phyloP scores from a whole-genome alignment of 148 eudicot species.

The Hydrangea macrophylla region DNA sequence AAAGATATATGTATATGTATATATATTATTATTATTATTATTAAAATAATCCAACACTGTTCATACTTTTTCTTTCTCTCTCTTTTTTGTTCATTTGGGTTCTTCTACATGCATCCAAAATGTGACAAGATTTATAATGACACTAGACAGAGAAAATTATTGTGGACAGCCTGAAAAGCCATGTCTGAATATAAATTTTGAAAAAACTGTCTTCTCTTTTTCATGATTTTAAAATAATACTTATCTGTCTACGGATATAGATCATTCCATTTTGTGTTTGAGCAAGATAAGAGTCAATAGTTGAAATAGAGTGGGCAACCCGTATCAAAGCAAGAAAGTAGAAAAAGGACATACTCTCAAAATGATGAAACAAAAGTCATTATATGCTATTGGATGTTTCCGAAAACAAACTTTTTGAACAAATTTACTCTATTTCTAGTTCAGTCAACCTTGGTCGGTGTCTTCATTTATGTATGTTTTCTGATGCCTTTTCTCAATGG shows the following conservation, averaged over 20 bases:
- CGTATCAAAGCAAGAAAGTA: no score
- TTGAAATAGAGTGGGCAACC: no score
- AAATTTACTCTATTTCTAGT: not conserved
- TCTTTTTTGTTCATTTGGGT: not conserved
- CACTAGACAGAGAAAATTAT: not conserved
- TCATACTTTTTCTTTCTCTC: no score
- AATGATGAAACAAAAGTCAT: not conserved
- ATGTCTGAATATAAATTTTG: not conserved
- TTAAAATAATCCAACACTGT: no score
- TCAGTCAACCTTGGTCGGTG: not conserved
- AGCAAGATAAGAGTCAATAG: no score
- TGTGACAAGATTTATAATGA: not conserved
- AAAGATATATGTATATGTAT: no score
- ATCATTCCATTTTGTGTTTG: no score
- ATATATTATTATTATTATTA: no score
- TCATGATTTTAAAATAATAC: no score
- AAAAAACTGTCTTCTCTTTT: no score
- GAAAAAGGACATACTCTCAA: no score
- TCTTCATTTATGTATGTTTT: constrained; percentile 1
- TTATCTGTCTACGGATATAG: no score
- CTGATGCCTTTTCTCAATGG: not conserved
- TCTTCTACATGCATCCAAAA: not conserved
- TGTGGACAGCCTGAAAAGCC: not conserved
- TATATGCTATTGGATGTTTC: not conserved
- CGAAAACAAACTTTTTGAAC: not conserved